phyloP scores from a whole-genome alignment of 2,329 filamentous ascomycete species.

The Drechslerella dactyloides region DNA sequence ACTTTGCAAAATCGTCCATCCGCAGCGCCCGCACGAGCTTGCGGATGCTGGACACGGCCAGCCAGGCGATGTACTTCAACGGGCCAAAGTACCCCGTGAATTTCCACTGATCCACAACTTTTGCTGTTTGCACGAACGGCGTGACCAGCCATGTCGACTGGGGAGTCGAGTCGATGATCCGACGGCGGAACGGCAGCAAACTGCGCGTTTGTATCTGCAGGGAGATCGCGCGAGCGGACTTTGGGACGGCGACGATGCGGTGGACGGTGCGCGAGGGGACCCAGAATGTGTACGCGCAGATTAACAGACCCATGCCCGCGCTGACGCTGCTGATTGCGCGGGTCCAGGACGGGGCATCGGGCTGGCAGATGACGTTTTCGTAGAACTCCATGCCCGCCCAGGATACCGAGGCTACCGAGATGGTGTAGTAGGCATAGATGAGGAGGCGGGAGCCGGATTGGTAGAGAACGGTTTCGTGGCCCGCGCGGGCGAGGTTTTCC shows the following conservation, averaged over 20 bases:
- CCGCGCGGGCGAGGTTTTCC: slow-evolving; percentile 40
- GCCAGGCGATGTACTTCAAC: slow-evolving; percentile 39
- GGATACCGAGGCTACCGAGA: slow-evolving; percentile 24
- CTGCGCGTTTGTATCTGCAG: slow-evolving; percentile 45
- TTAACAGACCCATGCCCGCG: slow-evolving; percentile 38
- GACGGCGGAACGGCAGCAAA: slow-evolving; percentile 31
- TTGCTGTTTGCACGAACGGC: slow-evolving; percentile 19
- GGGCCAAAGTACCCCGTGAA: slow-evolving; percentile 41
- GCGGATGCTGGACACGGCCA: slow-evolving; percentile 8
- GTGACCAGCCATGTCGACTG: slow-evolving; percentile 25
- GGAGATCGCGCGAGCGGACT: not conserved
- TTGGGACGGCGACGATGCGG: slow-evolving; percentile 33
- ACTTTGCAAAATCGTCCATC: slow-evolving; percentile 39
- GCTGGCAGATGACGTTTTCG: slow-evolving; percentile 30
- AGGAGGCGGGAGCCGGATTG: slow-evolving; percentile 36
- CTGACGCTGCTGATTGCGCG: slow-evolving; percentile 19
- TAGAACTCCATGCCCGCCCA: slow-evolving; percentile 38
- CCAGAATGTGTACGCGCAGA: slow-evolving; percentile 43
- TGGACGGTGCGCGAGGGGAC: slow-evolving; percentile 43
- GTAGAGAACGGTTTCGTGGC: slow-evolving; percentile 47
- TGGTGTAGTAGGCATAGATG: slow-evolving; percentile 38
- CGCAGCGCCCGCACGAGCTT: slow-evolving; percentile 18
- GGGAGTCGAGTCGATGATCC: slow-evolving; percentile 20
- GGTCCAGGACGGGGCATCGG: slow-evolving; percentile 39
- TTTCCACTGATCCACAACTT: slow-evolving; percentile 14